Percentiles rank a stretch among this genome's conserved stretches.
phyloP scores from a whole-genome alignment of 495 filamentous ascomycete species.

The Aspergillus steynii region DNA sequence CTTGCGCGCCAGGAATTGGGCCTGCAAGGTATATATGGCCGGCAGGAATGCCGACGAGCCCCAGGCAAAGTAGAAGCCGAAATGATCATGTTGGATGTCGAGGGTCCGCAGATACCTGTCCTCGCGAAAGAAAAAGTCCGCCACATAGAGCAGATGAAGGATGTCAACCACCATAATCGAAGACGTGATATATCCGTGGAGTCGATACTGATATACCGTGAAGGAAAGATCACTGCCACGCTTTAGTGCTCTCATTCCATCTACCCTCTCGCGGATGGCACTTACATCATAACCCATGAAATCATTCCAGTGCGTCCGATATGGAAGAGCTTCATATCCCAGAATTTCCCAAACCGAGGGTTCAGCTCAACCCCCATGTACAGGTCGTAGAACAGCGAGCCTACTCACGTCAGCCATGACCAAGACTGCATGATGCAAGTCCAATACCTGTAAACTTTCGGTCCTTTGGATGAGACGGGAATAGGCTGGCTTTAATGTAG shows the following conservation, averaged over 20 bases:
- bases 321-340: constrained; percentile 52
- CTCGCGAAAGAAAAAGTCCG: constrained; percentile 55
- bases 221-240: constrained; percentile 44
- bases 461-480: neutral
- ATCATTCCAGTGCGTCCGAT: constrained; percentile 50
- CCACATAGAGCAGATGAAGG: constrained; percentile 46
- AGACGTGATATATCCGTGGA: constrained; percentile 42
- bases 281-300: constrained; percentile 43
- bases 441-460: neutral
- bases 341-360: constrained; percentile 46
- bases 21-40: constrained; percentile 48
- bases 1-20: constrained; percentile 47
- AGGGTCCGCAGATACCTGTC: constrained; percentile 49
- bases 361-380: constrained; percentile 52
- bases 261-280: neutral
- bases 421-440: neutral
- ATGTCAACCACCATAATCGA: constrained; percentile 46
- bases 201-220: constrained; percentile 46
- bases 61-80: constrained; percentile 53
- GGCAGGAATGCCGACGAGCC: constrained; percentile 48
- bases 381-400: constrained; percentile 44
- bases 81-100: constrained; percentile 54
- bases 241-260: neutral
- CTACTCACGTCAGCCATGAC: constrained; percentile 12
- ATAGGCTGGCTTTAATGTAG: neutral